Evolutionary conservation across 768 basidiomycete genomes (phyloP), one percentile per base, ranked within the genome.

Genomic region (Russula brevipes): DNA sequence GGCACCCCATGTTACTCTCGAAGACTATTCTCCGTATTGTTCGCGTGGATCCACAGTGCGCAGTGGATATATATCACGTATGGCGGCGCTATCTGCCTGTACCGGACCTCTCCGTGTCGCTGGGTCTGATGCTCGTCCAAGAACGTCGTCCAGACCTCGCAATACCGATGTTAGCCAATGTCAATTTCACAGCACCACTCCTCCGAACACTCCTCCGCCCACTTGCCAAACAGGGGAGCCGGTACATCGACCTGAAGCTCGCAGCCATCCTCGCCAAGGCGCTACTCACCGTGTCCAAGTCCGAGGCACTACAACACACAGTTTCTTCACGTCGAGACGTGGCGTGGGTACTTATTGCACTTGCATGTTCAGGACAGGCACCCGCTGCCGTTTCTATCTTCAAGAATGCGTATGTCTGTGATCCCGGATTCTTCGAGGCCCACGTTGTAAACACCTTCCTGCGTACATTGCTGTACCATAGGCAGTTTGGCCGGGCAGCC

Each of bases 401-500:
- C 46, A 72, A 78, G 61, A 71, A 70, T 51, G 72, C 86, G 38
- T 67, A 76, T 49, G 55, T 57, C 10, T 70, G 63, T 12, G 70
- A 69, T 2, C 76, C 79, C 0, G 16, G 56, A 5, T 81, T 79
- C 68, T 82, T 82, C 74, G 75, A 73, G 11, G 68, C 60, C 12
- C 69, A 72, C 7, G 76, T 79, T 54, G 72, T 80, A 39, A 69
- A 57, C 35, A 54, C 47, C n/a, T 53, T 81, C 39, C 69, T 79
- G 57, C 73, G 72, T 44, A 68, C 71, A 2, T 70, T 87, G 12
- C 67, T 85, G 36, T 72, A 70, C 5, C 73, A 73, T 55, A 76
- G 80, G 24, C 76, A 81, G 57, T 72, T 77, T 57, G 59, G 66
- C 11, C 65, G 73, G 11, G 80, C 80, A 4, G 59, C 72, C 33